Percentiles rank a stretch among this genome's conserved stretches.
Evolutionary conservation across 1,139 yeast genomes (phyloP).

Genomic region (Geotrichum restrictum): DNA sequence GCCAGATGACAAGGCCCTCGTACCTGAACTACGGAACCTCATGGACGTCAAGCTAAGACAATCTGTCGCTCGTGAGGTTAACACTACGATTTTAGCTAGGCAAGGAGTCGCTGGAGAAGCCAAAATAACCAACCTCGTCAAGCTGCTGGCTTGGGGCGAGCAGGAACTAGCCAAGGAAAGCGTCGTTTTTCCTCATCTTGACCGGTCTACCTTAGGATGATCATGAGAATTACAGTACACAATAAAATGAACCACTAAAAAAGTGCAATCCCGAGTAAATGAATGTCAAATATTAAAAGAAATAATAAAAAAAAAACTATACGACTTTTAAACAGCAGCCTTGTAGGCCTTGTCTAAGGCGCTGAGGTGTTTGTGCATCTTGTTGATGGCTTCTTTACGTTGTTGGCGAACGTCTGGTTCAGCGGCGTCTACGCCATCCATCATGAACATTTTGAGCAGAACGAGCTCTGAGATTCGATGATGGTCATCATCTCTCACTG

Average conservation of each 20-base stretch:
- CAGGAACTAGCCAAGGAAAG: slow-evolving; percentile 28
- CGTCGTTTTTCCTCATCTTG: slow-evolving; percentile 30
- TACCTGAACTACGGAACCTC: slow-evolving; percentile 34
- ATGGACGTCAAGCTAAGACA: slow-evolving; percentile 37
- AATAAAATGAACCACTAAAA: not conserved
- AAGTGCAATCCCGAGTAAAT: too few species aligned
- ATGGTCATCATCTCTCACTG: slow-evolving; percentile 36
- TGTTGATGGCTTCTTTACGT: slow-evolving; percentile 42
- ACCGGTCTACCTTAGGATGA: slow-evolving; percentile 26
- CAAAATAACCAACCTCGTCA: slow-evolving; percentile 36
- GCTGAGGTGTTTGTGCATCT: slow-evolving; percentile 37
- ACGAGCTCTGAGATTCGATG: slow-evolving; percentile 39
- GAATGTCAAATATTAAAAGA: too few species aligned
- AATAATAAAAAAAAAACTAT: too few species aligned
- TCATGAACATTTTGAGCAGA: slow-evolving; percentile 40
- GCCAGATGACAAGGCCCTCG: slow-evolving; percentile 29
- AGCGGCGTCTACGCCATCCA: slow-evolving; percentile 42
- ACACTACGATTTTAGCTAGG: slow-evolving; percentile 38
- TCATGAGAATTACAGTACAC: not conserved
- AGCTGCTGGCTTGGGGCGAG: slow-evolving; percentile 40
- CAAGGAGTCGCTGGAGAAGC: slow-evolving; percentile 38
- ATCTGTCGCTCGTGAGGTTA: slow-evolving; percentile 40
- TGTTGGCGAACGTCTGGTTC: slow-evolving; percentile 33
- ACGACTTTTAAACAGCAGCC: slow-evolving; percentile 18
- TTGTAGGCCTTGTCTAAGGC: slow-evolving; percentile 34